These are phyloP conservation scores for Mortierella sp. DNA, from an alignment of 371 early-diverging fungal species.

Conservation along the genomic window DNA sequence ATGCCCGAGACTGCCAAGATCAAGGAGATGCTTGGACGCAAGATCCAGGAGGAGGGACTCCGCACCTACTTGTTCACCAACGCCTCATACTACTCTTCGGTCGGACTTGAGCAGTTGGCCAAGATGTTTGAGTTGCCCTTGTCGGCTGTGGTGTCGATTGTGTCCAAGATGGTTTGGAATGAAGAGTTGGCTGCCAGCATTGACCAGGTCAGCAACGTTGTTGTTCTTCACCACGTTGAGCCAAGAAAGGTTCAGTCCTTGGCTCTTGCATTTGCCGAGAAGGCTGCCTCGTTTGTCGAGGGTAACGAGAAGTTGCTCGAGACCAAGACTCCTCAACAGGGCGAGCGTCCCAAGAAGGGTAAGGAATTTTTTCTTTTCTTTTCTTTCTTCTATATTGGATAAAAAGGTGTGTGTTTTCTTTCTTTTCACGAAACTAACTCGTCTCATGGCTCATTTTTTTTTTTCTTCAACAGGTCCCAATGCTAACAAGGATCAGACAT, in stretches of 20 bases:
- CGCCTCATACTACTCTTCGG: conserved; percentile 87
- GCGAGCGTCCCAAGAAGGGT: conserved; percentile 56
- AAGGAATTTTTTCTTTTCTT: too few relatives aligned
- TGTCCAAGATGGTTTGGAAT: conserved; percentile 93
- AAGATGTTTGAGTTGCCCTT: conserved; percentile 87
- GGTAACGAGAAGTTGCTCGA: conserved; percentile 91
- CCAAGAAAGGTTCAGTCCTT: conserved; percentile 87
- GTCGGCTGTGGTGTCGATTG: conserved; percentile 74
- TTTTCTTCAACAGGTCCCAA: too few relatives aligned
- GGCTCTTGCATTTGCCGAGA: conserved; percentile 88
- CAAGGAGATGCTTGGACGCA: conserved; percentile 88
- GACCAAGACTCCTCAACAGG: conserved; percentile 60
- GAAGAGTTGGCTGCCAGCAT: conserved; percentile 89
- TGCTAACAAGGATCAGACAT: conserved; percentile 45
- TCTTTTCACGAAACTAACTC: too few relatives aligned
- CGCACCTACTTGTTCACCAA: conserved; percentile 96
- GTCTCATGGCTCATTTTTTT: too few relatives aligned
- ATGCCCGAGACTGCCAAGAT: conserved; percentile 83
- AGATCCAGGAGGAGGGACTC: conserved; percentile 96
- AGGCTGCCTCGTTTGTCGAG: conserved; percentile 89
- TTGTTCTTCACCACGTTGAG: conserved; percentile 87
- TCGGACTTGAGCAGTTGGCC: conserved; percentile 84
- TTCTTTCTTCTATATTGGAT: too few relatives aligned
- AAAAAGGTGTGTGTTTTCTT: too few relatives aligned
- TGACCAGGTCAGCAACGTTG: conserved; percentile 81